Percentiles rank a stretch among this genome's conserved stretches.
Evolutionary conservation across 371 early-diverging fungal genomes (phyloP).

Genomic region (Paraphysoderma sedebokerense): DNA sequence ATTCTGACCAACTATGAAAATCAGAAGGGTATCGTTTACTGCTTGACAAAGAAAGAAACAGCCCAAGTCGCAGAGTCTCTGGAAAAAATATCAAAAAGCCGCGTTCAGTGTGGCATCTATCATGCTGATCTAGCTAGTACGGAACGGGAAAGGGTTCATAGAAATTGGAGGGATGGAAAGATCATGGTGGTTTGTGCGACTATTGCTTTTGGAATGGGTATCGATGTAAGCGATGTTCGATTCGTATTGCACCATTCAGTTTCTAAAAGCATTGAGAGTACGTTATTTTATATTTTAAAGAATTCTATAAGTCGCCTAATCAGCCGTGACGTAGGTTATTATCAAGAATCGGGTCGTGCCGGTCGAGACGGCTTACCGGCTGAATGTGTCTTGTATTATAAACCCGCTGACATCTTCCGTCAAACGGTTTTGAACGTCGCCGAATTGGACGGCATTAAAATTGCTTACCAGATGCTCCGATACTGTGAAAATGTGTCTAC

Average conservation of each 20-base stretch:
- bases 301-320: too few species aligned
- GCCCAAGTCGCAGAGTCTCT: constrained; percentile 44
- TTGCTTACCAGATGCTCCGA: too few species aligned
- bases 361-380: constrained; percentile 38
- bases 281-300: too few species aligned
- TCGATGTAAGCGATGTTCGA: too few species aligned
- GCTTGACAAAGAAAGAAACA: constrained; percentile 58
- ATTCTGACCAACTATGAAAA: constrained; percentile 35
- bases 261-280: too few species aligned
- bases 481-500: too few species aligned
- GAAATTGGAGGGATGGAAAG: constrained; percentile 44
- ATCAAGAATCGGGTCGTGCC: constrained; percentile 87
- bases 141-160: constrained; percentile 49
- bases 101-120: constrained; percentile 44
- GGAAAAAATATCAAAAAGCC: constrained; percentile 21
- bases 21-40: constrained; percentile 69
- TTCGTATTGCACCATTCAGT: too few species aligned
- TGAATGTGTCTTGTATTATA: too few species aligned
- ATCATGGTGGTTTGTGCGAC: constrained; percentile 69
- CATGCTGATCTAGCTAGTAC: constrained; percentile 64
- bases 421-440: too few species aligned
- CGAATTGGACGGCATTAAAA: too few species aligned
- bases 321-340: too few species aligned
- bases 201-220: constrained; percentile 65
- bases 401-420: too few species aligned